Base-by-base conservation (phyloP, 257 asterid genomes). In the Anisodus acutangulus region DNA sequence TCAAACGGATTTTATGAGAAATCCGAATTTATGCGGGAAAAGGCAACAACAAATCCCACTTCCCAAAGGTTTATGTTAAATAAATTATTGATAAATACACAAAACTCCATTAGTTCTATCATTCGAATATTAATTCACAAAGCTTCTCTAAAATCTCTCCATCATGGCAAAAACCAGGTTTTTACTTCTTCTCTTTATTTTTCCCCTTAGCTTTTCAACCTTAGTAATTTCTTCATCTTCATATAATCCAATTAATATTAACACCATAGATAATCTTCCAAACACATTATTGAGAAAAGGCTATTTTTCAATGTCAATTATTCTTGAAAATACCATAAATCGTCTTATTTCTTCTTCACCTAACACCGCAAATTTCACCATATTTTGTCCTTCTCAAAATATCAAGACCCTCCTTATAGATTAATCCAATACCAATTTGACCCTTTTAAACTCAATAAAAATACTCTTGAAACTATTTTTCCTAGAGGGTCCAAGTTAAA, bases 281-380 rank as follows among this genome's bases (percentile, higher is more conserved):
- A 35, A 67, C 2, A 59, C 45, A 31, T 41, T 82, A 49, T 8
- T 17, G 13, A 4, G 68, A n/a, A 67, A 82, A 51, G 57, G 69
- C 8, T 68, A 82, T 2, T 1, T 82, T 53, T 53, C 66, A 8
- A 82, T 82, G 85, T 82, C 58, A 6, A 58, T 82, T 9, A 37
- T 67, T 67, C 64, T 67, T 53, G 16, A 80, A 57, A 57, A 31
- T n/a, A 67, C 76, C 8, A 31, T 82, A 15, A 10, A 68, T 10
- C 53, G 3, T 57, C 17, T 68, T 31, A 39, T 49, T 10, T 31
- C 49, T 66, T 82, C 78, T 15, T 63, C 0, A 0, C 35, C 15
- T 0, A 79, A 54, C 31, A 49, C 47, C 9, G 26, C 63, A 6
- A 26, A 9, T 3, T 49, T 82, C 16, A 64, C 84, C 53, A 17